Percentiles rank a stretch among this genome's conserved stretches.
Evolutionary conservation across 2,329 filamentous ascomycete genomes (phyloP).

Genomic region (Davidsoniella eucalypti): DNA sequence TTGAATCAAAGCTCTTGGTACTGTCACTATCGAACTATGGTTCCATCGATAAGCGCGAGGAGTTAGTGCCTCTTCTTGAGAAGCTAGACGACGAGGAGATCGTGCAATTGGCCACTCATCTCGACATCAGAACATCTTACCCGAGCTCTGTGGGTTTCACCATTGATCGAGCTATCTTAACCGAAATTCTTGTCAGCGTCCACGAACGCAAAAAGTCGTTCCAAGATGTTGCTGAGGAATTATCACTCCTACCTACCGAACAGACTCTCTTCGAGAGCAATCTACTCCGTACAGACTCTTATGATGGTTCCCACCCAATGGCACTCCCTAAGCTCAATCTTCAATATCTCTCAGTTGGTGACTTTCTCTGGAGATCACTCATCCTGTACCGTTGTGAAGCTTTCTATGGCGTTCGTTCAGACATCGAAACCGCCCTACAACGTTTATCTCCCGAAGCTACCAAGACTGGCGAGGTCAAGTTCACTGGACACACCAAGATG

Average conservation of each 20-base stretch:
- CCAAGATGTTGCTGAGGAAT: constrained; percentile 55
- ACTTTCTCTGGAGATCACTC: constrained; percentile 93
- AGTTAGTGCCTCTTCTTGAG: constrained; percentile 61
- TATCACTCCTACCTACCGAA: constrained; percentile 75
- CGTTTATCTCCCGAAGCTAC: constrained; percentile 55
- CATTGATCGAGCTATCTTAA: constrained; percentile 45
- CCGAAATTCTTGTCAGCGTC: constrained; percentile 55
- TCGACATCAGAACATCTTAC: constrained; percentile 72
- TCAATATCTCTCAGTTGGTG: constrained; percentile 85
- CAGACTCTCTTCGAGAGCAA: constrained; percentile 60
- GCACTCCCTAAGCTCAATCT: constrained; percentile 89
- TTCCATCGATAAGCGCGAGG: constrained; percentile 63
- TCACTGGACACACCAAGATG: constrained; percentile 82
- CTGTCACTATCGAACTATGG: constrained; percentile 85
- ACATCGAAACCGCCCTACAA: constrained; percentile 69
- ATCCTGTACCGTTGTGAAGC: constrained; percentile 77
- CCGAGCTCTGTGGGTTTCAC: constrained; percentile 51
- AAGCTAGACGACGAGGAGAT: constrained; percentile 61
- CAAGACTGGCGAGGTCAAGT: constrained; percentile 49
- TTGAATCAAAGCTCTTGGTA: constrained; percentile 81
- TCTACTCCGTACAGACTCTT: constrained; percentile 66
- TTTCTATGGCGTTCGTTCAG: constrained; percentile 84
- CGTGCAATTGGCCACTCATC: constrained; percentile 44
- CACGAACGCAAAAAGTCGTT: constrained; percentile 71
- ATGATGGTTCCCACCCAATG: constrained; percentile 73